A percentile compares a stretch with the other conserved stretches of the same genome.
Evolutionary conservation across 768 basidiomycete genomes (phyloP).

Genomic region (Boletus pseudo-olivaceus): DNA sequence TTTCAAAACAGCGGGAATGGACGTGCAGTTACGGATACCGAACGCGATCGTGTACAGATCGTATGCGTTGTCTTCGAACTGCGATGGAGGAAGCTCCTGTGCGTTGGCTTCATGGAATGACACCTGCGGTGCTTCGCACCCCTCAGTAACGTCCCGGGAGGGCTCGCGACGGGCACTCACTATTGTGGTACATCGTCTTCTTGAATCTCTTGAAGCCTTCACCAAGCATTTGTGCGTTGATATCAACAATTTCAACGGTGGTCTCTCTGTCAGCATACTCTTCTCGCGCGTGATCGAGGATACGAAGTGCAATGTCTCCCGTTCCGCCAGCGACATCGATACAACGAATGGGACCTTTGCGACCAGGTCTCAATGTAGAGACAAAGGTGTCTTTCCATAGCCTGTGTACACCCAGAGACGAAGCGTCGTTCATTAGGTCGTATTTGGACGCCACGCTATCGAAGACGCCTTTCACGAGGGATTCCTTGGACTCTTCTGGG

Average conservation of each 20-base stretch:
- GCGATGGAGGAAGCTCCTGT: slow-evolving; percentile 61
- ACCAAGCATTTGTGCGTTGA: slow-evolving; percentile 93
- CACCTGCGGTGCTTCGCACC: slow-evolving; percentile 75
- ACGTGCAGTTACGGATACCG: slow-evolving; percentile 96
- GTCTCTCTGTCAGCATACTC: slow-evolving; percentile 89
- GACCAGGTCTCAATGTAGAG: slow-evolving; percentile 68
- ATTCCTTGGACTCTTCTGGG: slow-evolving; percentile 82
- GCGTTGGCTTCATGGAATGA: slow-evolving; percentile 93
- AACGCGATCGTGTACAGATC: slow-evolving; percentile 99
- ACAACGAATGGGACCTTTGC: slow-evolving; percentile 69
- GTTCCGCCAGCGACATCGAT: slow-evolving; percentile 98
- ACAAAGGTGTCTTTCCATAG: slow-evolving; percentile 96
- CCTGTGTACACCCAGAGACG: slow-evolving; percentile 92
- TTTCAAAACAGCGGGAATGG: slow-evolving; percentile 77
- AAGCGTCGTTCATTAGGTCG: slow-evolving; percentile 99
- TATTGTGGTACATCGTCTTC: slow-evolving; percentile 97
- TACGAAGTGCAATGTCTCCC: slow-evolving; percentile 92
- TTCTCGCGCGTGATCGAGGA: slow-evolving; percentile 87
- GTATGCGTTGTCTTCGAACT: slow-evolving; percentile 79
- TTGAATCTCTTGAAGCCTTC: slow-evolving; percentile 90
- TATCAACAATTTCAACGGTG: slow-evolving; percentile 85
- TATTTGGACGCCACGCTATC: slow-evolving; percentile 93
- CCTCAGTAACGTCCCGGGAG: slow-evolving; percentile 2
- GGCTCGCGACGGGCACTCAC: slow-evolving; percentile 43
- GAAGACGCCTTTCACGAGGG: slow-evolving; percentile 89